Base-by-base conservation (phyloP, 768 basidiomycete species). In the Lepiota brunneoincarnata region DNA sequence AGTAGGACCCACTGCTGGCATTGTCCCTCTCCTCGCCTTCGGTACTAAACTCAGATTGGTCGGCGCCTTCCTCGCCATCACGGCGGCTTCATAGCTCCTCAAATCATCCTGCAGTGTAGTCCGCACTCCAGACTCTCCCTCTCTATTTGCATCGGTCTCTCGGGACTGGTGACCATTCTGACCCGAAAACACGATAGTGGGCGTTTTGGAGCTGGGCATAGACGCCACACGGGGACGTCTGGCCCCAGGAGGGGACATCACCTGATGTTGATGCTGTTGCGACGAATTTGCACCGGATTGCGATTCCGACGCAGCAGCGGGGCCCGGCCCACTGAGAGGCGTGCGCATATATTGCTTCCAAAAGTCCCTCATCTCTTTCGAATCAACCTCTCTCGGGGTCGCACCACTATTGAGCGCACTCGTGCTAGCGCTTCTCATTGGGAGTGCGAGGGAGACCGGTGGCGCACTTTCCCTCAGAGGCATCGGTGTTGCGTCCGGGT, bases 341-440 rank as follows among this genome's bases (percentile, higher is more conserved):
- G 87, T 89, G 36, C 82, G 78, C 72, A 91, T 76, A 61, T 85
- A 91, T 58, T 82, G 74, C 67, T 77, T 89, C 89, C 89, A 91
- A 58, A 88, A 82, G 49, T 89, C 85, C 44, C 77, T 72, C 63
- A 89, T 62, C 59, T 89, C 84, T 48, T 75, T 70, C 47, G 59
- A 56, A 23, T 71, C 71, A 28, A 50, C 54, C 46, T 68, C 67
- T 3, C 60, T 59, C 2, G 64, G 62, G 24, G 64, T 63, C 17
- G 58, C 46, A 9, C 31, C 31, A 3, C 2, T 44, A 9, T 43
- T 51, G 28, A 49, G 20, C 31, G 47, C 55, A 23, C 37, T 53
- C 45, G 37, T n/a, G 11, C 51, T 48, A 15, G 51, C 51, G 14
- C 45, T 53, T 28, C 40, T 46, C 45, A 43, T n/a, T 14, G 55